A percentile compares a stretch with the other conserved stretches of the same genome.
Conservation (phyloP, 2,329 filamentous ascomycete genomes). For the Neofusicoccum sp. region DNA sequence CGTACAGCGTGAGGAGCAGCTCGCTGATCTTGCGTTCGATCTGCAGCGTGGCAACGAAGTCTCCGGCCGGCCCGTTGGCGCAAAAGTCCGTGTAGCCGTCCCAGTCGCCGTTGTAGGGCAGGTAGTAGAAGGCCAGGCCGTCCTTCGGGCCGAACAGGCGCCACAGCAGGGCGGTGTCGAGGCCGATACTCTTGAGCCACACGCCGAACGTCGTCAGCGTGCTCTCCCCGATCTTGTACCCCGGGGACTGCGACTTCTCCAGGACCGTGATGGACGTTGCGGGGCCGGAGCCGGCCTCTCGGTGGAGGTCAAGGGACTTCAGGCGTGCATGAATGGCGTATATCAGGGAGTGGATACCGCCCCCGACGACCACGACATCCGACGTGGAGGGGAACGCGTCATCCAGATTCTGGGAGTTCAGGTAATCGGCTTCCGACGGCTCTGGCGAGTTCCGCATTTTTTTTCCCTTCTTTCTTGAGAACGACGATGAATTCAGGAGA, state of each 20-base stretch:
- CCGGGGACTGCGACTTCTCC: conserved; percentile 1
- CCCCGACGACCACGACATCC: neutral
- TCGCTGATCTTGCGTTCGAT: neutral
- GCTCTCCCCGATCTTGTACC: conserved; percentile 10
- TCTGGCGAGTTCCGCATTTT: neutral
- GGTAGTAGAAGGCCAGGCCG: conserved; percentile 2
- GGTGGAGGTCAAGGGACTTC: neutral
- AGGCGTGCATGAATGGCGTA: conserved; percentile 2
- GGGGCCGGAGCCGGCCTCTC: neutral
- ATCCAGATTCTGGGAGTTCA: neutral
- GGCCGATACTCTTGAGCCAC: conserved; percentile 1
- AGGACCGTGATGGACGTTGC: neutral
- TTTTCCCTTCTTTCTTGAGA: too few relatives aligned
- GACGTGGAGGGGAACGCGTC: neutral
- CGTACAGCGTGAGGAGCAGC: neutral
- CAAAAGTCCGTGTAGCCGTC: neutral
- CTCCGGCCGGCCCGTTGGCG: neutral
- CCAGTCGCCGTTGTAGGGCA: neutral
- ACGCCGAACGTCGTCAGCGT: conserved; percentile 4
- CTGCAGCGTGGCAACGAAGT: neutral
- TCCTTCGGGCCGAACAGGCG: conserved; percentile 3
- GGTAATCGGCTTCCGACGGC: neutral
- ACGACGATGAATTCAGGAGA: too few relatives aligned
- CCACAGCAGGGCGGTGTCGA: neutral
- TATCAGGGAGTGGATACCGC: conserved; percentile 24